Conservation (phyloP, 2,329 filamentous ascomycete species). For the Nigrospora oryzae region DNA sequence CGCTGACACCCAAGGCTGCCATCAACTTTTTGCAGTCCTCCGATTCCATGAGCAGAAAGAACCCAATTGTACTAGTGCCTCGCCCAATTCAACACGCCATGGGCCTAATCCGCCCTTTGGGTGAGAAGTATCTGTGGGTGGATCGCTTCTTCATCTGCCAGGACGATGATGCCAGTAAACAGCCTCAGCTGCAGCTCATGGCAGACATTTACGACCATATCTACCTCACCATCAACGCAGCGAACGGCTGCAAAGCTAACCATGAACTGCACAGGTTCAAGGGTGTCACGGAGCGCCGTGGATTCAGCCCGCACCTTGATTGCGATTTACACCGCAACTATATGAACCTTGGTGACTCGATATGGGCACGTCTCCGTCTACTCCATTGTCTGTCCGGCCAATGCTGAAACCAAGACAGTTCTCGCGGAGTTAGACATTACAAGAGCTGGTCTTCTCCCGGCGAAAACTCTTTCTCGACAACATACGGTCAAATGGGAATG, state of each 20-base stretch:
- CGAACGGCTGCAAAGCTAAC: not conserved
- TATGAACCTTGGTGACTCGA: not conserved
- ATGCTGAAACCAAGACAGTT: not conserved
- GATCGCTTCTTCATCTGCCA: constrained; percentile 1
- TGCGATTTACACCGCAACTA: not conserved
- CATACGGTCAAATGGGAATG: not conserved
- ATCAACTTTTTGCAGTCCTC: too few relatives aligned
- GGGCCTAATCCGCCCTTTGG: not conserved
- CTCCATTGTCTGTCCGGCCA: too few relatives aligned
- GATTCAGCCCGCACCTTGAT: not conserved
- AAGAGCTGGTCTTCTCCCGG: not conserved
- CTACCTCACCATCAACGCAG: not conserved
- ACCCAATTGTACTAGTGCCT: not conserved
- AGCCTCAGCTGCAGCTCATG: not conserved
- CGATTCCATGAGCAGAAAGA: too few relatives aligned
- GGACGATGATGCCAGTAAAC: not conserved
- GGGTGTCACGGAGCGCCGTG: not conserved
- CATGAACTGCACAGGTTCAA: not conserved
- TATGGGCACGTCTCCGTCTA: not conserved
- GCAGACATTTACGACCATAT: not conserved
- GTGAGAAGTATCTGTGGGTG: not conserved
- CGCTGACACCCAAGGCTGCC: too few relatives aligned
- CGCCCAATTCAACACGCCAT: not conserved
- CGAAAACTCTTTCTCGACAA: not conserved
- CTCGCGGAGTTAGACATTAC: not conserved